Percentiles rank a stretch among this genome's conserved stretches.
Evolutionary conservation across 148 eudicot species (phyloP).

Genomic region (Pharnaceum exiguum): DNA sequence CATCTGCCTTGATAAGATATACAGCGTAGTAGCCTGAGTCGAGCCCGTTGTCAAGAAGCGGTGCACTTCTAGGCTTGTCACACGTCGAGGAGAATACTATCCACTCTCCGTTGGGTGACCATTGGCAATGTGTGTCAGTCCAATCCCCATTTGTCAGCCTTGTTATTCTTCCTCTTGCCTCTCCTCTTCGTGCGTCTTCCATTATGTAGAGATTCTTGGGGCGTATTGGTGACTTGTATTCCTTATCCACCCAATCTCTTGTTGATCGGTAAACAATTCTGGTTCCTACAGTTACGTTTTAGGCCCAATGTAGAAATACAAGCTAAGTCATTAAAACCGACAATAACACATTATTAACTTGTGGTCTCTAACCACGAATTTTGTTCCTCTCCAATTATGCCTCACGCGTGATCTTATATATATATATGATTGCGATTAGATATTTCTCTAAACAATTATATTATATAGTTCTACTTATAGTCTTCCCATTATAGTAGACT

Average conservation of each 20-base stretch:
- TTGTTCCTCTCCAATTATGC: no score
- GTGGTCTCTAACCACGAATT: neutral
- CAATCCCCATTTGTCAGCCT: slow-evolving; percentile 1
- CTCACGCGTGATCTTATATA: no score
- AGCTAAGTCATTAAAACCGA: neutral
- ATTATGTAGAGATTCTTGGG: no score
- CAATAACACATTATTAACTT: neutral
- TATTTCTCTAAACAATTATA: no score
- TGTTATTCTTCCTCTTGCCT: neutral
- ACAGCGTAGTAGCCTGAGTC: neutral
- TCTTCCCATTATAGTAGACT: no score
- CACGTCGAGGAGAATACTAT: neutral
- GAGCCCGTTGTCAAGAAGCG: neutral
- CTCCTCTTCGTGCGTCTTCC: neutral
- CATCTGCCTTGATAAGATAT: neutral
- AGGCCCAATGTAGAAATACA: neutral
- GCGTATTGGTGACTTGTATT: no score
- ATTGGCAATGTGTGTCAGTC: slow-evolving; percentile 1
- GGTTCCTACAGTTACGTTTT: neutral
- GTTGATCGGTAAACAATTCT: neutral
- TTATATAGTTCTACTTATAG: no score
- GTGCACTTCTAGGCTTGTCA: neutral
- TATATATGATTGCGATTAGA: no score
- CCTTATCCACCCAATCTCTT: neutral
- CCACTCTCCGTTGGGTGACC: neutral